phyloP scores from a whole-genome alignment of 2,329 filamentous ascomycete species.

The Botrytis tulipae region DNA sequence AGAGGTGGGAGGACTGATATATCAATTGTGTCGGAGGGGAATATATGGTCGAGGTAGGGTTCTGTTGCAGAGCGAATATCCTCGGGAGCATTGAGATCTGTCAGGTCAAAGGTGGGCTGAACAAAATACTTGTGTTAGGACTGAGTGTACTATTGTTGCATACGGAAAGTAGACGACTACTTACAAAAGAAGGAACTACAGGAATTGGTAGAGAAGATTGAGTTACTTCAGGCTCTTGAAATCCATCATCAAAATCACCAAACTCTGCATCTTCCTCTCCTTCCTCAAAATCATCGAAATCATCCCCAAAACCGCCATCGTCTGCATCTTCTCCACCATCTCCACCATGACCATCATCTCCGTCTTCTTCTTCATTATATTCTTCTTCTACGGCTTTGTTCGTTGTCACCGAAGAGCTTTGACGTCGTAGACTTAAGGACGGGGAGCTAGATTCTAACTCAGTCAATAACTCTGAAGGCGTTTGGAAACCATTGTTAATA shows the following conservation, averaged over 20 bases:
- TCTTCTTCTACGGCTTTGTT: slow-evolving; percentile 49
- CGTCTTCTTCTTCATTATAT: slow-evolving; percentile 58
- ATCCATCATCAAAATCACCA: slow-evolving; percentile 60
- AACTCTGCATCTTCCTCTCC: slow-evolving; percentile 50
- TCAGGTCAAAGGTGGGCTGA: slow-evolving; percentile 68
- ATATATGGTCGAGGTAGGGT: slow-evolving; percentile 66
- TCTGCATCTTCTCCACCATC: slow-evolving; percentile 32
- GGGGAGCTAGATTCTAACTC: slow-evolving; percentile 57
- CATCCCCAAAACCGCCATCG: slow-evolving; percentile 56
- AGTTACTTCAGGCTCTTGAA: slow-evolving; percentile 55
- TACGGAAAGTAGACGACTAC: slow-evolving; percentile 39
- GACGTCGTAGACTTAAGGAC: slow-evolving; percentile 43
- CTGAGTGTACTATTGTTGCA: slow-evolving; percentile 16
- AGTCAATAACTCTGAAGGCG: slow-evolving; percentile 55
- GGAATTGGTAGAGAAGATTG: slow-evolving; percentile 40
- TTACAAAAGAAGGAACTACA: slow-evolving; percentile 44
- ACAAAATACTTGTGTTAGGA: slow-evolving; percentile 24
- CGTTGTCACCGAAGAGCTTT: slow-evolving; percentile 37
- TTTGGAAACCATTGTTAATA: slow-evolving; percentile 32
- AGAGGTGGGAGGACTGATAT: slow-evolving; percentile 50
- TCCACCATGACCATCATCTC: slow-evolving; percentile 37
- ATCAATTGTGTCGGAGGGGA: slow-evolving; percentile 56
- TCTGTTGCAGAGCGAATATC: slow-evolving; percentile 61
- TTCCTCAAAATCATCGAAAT: slow-evolving; percentile 69
- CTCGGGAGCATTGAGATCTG: slow-evolving; percentile 55